Conservation (phyloP, 2,329 filamentous ascomycete species). For the Penicillium glabrum region DNA sequence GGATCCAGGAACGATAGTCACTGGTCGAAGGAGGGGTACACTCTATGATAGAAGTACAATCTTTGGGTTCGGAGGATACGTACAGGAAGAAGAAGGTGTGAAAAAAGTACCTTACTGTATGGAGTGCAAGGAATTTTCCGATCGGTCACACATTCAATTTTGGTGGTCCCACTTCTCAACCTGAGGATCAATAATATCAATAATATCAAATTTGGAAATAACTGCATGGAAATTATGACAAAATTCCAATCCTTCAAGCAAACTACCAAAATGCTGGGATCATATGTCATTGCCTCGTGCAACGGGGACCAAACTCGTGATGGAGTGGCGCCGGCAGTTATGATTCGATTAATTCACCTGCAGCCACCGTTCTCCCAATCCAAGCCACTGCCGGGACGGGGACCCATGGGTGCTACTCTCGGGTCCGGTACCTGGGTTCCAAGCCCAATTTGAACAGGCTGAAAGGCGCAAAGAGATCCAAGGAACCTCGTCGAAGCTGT, state of each 20-base stretch:
- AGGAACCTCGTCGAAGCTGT: background rate
- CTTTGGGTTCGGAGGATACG: background rate
- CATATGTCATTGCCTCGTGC: conserved; percentile 3
- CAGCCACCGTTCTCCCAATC: conserved; percentile 8
- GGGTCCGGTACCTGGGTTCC: conserved; percentile 9
- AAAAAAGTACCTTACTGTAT: background rate
- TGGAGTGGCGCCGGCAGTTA: conserved; percentile 20
- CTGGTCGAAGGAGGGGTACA: conserved; percentile 19
- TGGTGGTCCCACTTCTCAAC: background rate
- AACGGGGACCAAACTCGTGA: conserved; percentile 9
- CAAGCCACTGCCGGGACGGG: conserved; percentile 19
- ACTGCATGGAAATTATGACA: too few relatives aligned
- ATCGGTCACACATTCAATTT: conserved; percentile 9
- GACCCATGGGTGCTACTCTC: conserved; percentile 11
- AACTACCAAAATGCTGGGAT: background rate
- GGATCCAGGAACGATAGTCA: conserved; percentile 27
- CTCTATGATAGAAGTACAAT: background rate
- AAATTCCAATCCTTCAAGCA: background rate
- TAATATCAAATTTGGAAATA: too few relatives aligned
- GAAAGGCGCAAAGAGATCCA: background rate
- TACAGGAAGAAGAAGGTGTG: background rate
- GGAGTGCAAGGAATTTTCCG: conserved; percentile 6
- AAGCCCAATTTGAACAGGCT: background rate
- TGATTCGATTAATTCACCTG: conserved; percentile 17
- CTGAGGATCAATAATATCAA: background rate